A percentile compares a stretch with the other conserved stretches of the same genome.
phyloP scores from a whole-genome alignment of 2,329 filamentous ascomycete genomes.

The Paramyrothecium roridum region DNA sequence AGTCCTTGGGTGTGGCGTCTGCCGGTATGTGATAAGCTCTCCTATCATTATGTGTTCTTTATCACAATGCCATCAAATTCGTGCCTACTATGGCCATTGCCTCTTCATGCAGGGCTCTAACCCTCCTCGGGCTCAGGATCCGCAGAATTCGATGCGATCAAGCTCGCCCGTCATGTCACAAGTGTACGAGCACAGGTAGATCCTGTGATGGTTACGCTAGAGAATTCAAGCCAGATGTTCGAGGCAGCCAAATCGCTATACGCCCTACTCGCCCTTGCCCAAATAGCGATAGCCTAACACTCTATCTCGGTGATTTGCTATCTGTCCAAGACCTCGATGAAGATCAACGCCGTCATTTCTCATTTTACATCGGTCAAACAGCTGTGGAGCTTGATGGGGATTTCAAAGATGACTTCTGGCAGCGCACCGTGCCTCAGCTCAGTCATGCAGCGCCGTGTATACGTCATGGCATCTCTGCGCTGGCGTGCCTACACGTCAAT shows the following conservation, averaged over 20 bases:
- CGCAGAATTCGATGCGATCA: neutral
- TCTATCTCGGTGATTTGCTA: neutral
- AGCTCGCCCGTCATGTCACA: neutral
- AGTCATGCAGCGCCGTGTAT: neutral
- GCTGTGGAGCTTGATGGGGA: neutral
- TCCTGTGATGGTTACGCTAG: neutral
- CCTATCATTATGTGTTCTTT: neutral
- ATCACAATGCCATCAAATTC: neutral
- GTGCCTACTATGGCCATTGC: neutral
- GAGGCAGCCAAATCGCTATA: neutral
- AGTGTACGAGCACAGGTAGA: neutral
- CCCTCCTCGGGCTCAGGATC: neutral
- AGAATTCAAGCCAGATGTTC: neutral
- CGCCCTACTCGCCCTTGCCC: neutral
- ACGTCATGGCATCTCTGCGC: neutral
- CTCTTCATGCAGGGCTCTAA: neutral
- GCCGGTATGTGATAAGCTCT: neutral
- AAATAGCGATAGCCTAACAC: neutral
- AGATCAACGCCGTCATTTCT: neutral
- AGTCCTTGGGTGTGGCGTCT: neutral
- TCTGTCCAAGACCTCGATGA: neutral
- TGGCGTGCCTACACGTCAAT: neutral
- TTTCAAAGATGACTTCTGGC: slow-evolving; percentile 1
- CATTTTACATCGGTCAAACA: neutral
- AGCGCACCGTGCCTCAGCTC: neutral